These are phyloP conservation scores for Paraphoma chrysanthemicola DNA, from an alignment of 2,329 filamentous ascomycete species.

Conservation along the genomic window DNA sequence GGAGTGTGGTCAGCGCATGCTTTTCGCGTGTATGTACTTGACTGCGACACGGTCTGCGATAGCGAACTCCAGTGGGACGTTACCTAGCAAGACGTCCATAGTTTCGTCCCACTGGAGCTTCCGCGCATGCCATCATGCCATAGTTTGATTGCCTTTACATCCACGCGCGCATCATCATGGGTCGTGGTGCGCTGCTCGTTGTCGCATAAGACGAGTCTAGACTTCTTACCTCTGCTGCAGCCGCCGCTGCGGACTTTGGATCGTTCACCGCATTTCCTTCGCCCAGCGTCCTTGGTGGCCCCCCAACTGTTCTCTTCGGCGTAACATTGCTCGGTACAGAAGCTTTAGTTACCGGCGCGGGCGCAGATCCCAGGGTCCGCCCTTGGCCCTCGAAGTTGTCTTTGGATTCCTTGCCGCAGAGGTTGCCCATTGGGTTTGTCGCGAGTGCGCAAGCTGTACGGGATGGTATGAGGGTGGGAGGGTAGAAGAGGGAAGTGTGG, in stretches of 20 bases:
- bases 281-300: conserved; percentile 68
- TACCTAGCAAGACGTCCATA: background rate
- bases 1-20: background rate
- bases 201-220: background rate
- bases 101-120: background rate
- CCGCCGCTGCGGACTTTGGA: conserved; percentile 75
- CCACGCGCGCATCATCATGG: conserved; percentile 26
- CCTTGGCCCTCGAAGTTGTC: conserved; percentile 73
- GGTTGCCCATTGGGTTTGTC: conserved; percentile 74
- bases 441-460: background rate
- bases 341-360: conserved; percentile 52
- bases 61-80: background rate
- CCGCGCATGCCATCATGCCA: background rate
- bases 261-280: conserved; percentile 58
- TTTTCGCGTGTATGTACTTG: background rate
- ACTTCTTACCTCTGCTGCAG: conserved; percentile 79
- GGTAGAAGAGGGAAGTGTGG: conserved; percentile 4
- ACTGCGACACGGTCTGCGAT: background rate
- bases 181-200: conserved; percentile 1
- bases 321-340: conserved; percentile 42
- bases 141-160: conserved; percentile 12
- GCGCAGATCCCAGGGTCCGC: conserved; percentile 70
- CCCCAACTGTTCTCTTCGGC: conserved; percentile 53
- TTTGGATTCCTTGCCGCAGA: conserved; percentile 74
- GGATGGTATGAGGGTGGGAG: background rate